These are phyloP conservation scores for Golubevia sp. DNA, from an alignment of 1,284 basidiomycete genomes.

Conservation along the genomic window DNA sequence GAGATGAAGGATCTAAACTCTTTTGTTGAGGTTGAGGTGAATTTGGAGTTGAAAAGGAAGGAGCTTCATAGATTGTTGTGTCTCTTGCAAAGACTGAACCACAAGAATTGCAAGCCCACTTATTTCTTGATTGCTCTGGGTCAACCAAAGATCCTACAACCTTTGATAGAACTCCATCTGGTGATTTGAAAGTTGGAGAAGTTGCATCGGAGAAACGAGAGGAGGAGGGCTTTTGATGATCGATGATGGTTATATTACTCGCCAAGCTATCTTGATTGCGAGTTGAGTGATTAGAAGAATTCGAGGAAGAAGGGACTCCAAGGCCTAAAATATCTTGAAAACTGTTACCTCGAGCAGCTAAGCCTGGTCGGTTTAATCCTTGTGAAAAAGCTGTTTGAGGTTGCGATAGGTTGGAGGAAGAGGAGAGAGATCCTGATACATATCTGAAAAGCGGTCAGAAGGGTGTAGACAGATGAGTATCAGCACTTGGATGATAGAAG, in stretches of 20 bases:
- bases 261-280: not conserved
- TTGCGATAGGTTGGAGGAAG: too few species aligned
- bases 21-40: not conserved
- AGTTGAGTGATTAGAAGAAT: too few species aligned
- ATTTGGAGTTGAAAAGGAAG: slow-evolving; percentile 4
- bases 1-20: not conserved
- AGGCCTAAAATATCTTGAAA: too few species aligned
- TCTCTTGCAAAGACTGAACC: slow-evolving; percentile 32
- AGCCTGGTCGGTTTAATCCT: too few species aligned
- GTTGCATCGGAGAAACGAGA: not conserved
- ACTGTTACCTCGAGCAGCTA: too few species aligned
- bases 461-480: too few species aligned
- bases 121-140: slow-evolving; percentile 21
- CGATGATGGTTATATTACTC: not conserved
- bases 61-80: slow-evolving; percentile 40
- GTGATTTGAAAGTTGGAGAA: slow-evolving; percentile 22
- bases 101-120: slow-evolving; percentile 39
- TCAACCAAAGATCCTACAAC: slow-evolving; percentile 41
- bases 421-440: not conserved
- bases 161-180: slow-evolving; percentile 38
- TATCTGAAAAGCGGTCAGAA: too few species aligned
- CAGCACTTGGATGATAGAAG: too few species aligned
- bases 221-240: not conserved
- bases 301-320: too few species aligned
- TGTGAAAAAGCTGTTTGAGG: too few species aligned